A percentile compares a stretch with the other conserved stretches of the same genome.
phyloP scores from a whole-genome alignment of 2,329 filamentous ascomycete genomes.

The Coniochaeta hoffmannii region DNA sequence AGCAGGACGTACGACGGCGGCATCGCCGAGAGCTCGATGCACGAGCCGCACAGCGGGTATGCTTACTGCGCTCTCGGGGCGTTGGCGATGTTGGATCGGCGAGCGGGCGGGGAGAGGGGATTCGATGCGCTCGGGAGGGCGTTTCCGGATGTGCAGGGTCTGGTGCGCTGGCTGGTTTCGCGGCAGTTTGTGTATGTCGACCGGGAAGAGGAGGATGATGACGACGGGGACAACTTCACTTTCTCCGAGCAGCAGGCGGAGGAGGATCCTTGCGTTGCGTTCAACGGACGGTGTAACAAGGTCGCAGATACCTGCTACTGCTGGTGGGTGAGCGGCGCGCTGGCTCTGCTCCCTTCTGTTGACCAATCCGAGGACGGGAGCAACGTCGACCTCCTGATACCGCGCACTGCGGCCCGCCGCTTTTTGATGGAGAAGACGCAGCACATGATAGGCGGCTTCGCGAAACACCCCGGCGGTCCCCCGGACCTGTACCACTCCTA shows the following conservation, averaged over 20 bases:
- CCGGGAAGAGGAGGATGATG: conserved; percentile 32
- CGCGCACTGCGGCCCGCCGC: conserved; percentile 53
- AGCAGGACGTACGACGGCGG: conserved; percentile 80
- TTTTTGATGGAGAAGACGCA: conserved; percentile 84
- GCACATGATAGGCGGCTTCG: conserved; percentile 76
- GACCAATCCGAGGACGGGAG: conserved; percentile 17
- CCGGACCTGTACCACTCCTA: conserved; percentile 86
- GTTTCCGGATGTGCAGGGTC: conserved; percentile 27
- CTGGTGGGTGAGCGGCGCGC: conserved; percentile 77
- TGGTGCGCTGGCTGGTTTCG: conserved; percentile 47
- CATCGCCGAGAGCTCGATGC: conserved; percentile 67
- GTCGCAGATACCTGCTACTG: conserved; percentile 90
- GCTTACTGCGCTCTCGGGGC: conserved; percentile 82
- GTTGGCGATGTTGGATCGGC: conserved; percentile 64
- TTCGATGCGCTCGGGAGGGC: conserved; percentile 28
- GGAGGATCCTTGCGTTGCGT: too few relatives aligned
- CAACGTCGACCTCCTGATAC: conserved; percentile 37
- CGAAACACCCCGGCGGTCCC: conserved; percentile 59
- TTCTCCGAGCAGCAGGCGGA: too few relatives aligned
- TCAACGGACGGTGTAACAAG: conserved; percentile 90
- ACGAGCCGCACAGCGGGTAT: conserved; percentile 86
- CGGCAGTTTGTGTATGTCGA: conserved; percentile 53
- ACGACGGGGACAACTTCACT: conserved; percentile 23
- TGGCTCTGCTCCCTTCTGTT: conserved; percentile 35
- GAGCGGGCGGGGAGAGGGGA: conserved; percentile 30